A percentile compares a stretch with the other conserved stretches of the same genome.
phyloP scores from a whole-genome alignment of 495 filamentous ascomycete species.

The Hypoxylon rickii region DNA sequence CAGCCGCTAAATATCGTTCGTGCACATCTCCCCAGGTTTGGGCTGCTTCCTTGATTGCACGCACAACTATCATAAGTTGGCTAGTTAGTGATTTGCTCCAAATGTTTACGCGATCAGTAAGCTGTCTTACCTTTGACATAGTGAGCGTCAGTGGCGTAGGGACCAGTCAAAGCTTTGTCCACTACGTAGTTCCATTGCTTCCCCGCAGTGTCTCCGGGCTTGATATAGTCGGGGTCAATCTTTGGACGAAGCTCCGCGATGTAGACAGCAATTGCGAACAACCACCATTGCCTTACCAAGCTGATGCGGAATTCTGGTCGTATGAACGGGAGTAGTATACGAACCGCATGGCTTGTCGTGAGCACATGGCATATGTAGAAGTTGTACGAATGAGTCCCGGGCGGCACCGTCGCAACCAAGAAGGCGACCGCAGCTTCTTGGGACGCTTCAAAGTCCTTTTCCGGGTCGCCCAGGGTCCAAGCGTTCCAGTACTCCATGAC shows the following conservation, averaged over 20 bases:
- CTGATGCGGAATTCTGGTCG: conserved; percentile 71
- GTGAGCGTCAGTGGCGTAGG: conserved; percentile 72
- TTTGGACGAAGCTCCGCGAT: conserved; percentile 72
- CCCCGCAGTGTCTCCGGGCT: conserved; percentile 60
- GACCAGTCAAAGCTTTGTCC: conserved; percentile 66
- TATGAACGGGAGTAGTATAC: conserved; percentile 79
- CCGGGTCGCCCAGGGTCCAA: conserved; percentile 68
- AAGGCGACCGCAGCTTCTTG: conserved; percentile 77
- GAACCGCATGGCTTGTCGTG: conserved; percentile 83
- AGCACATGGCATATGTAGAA: conserved; percentile 84
- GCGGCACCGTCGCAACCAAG: conserved; percentile 63
- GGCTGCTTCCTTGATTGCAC: conserved; percentile 74
- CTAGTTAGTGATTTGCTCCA: neutral
- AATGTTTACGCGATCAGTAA: neutral
- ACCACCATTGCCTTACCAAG: conserved; percentile 85
- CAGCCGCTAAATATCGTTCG: conserved; percentile 74
- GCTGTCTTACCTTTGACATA: conserved; percentile 69
- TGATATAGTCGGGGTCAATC: conserved; percentile 67
- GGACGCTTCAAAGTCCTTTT: conserved; percentile 73
- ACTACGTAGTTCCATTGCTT: conserved; percentile 79
- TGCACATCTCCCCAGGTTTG: conserved; percentile 84
- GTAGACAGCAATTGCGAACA: conserved; percentile 78
- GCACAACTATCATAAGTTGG: conserved; percentile 54
- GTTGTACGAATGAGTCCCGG: conserved; percentile 70
- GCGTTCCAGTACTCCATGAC: conserved; percentile 87